Conservation (phyloP, 306 rosid species). For the Dryas alaskensis region DNA sequence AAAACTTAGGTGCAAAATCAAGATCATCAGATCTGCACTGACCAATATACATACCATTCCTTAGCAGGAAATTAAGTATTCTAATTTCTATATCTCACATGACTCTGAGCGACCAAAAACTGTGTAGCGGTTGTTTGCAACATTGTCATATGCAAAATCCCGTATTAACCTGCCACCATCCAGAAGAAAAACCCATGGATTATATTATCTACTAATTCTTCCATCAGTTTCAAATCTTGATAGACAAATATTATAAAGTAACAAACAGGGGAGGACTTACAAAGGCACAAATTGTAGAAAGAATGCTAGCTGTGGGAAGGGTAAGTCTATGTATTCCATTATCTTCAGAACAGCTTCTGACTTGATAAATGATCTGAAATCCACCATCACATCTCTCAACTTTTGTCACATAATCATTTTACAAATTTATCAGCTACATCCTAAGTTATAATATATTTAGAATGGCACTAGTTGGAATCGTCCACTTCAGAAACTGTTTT, state of each 20-base stretch:
- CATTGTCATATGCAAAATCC: slow-evolving; percentile 76
- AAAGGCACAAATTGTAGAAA: slow-evolving; percentile 68
- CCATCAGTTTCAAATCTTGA: slow-evolving; percentile 1
- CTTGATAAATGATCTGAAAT: slow-evolving; percentile 70
- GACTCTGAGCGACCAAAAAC: slow-evolving; percentile 87
- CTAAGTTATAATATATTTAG: background rate
- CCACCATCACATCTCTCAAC: slow-evolving; percentile 24
- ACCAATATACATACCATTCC: background rate
- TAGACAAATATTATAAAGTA: background rate
- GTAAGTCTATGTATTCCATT: slow-evolving; percentile 82
- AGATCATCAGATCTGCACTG: slow-evolving; percentile 15
- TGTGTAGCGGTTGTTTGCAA: slow-evolving; percentile 85
- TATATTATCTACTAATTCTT: slow-evolving; percentile 14
- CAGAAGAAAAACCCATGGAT: slow-evolving; percentile 3
- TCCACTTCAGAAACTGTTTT: background rate
- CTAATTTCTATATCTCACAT: slow-evolving; percentile 54
- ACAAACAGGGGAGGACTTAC: slow-evolving; percentile 45
- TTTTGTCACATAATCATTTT: slow-evolving; percentile 20
- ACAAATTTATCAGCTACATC: slow-evolving; percentile 5
- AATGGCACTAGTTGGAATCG: background rate
- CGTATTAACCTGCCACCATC: slow-evolving; percentile 60
- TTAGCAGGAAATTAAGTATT: slow-evolving; percentile 3
- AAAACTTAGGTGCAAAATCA: slow-evolving; percentile 1
- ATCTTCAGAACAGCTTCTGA: slow-evolving; percentile 93
- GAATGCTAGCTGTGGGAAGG: slow-evolving; percentile 79